Evolutionary conservation across 2,329 filamentous ascomycete species (phyloP).

Genomic region (Epichloe amarillans): DNA sequence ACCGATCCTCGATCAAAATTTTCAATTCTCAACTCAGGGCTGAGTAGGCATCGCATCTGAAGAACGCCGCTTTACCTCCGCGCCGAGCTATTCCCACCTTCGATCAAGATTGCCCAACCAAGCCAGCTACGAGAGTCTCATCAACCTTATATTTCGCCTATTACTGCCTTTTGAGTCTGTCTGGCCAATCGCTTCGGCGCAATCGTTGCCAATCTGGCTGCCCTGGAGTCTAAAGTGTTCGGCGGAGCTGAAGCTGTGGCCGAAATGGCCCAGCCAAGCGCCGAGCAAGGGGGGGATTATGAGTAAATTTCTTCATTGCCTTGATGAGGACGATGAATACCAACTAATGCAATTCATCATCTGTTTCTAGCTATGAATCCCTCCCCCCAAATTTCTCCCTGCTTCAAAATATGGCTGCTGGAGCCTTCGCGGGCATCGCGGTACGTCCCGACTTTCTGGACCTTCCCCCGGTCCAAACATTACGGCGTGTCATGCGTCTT

Average conservation of each 20-base stretch:
- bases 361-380: slow-evolving; percentile 61
- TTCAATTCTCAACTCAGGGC: background rate
- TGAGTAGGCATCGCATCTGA: background rate
- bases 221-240: slow-evolving; percentile 46
- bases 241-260: slow-evolving; percentile 54
- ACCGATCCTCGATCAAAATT: background rate
- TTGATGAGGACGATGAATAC: background rate
- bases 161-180: background rate
- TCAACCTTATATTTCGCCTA: background rate
- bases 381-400: slow-evolving; percentile 95
- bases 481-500: background rate
- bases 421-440: slow-evolving; percentile 92
- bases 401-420: slow-evolving; percentile 86
- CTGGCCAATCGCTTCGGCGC: background rate
- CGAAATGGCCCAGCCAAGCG: slow-evolving; percentile 56
- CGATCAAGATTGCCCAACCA: background rate
- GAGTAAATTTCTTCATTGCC: slow-evolving; percentile 33
- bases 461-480: background rate
- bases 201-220: slow-evolving; percentile 39
- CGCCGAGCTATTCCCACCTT: background rate
- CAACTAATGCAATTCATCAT: background rate
- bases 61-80: background rate
- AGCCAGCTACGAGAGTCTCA: background rate
- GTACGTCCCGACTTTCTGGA: slow-evolving; percentile 36
- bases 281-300: slow-evolving; percentile 51